A percentile compares a stretch with the other conserved stretches of the same genome.
Conservation (phyloP, 1,284 basidiomycete genomes). For the Microbotryum scabiosae region DNA sequence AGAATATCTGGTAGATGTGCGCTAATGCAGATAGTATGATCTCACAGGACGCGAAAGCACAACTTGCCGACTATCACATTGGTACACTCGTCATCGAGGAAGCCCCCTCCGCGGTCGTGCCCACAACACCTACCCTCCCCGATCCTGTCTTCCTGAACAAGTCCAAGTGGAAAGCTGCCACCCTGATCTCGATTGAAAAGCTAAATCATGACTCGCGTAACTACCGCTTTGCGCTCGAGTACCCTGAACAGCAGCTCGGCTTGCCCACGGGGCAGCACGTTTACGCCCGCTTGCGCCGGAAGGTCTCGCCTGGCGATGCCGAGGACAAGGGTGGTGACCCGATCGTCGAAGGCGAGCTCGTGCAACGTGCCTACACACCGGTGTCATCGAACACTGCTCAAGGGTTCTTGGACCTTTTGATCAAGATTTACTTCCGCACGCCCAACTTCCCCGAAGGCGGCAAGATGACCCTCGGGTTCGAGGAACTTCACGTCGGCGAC, state of each 20-base stretch:
- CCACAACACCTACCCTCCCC: constrained; percentile 12
- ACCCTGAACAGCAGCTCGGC: constrained; percentile 48
- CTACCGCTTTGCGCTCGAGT: constrained; percentile 51
- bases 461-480: constrained; percentile 52
- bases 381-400: constrained; percentile 46
- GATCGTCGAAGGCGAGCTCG: constrained; percentile 42
- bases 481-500: constrained; percentile 49
- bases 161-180: constrained; percentile 50
- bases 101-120: constrained; percentile 12
- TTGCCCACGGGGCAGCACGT: constrained; percentile 58
- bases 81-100: constrained; percentile 41
- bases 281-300: constrained; percentile 47
- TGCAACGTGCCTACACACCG: constrained; percentile 59
- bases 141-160: constrained; percentile 46
- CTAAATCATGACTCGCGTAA: constrained; percentile 51
- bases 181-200: constrained; percentile 43
- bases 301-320: constrained; percentile 34
- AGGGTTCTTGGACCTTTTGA: constrained; percentile 51
- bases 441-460: constrained; percentile 47
- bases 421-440: constrained; percentile 53
- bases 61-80: constrained; percentile 43
- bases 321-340: not conserved
- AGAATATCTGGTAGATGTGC: constrained; percentile 31
- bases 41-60: constrained; percentile 18
- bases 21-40: too few relatives aligned